Conservation (phyloP, 495 filamentous ascomycete genomes). For the Chlorociboria aeruginascens region DNA sequence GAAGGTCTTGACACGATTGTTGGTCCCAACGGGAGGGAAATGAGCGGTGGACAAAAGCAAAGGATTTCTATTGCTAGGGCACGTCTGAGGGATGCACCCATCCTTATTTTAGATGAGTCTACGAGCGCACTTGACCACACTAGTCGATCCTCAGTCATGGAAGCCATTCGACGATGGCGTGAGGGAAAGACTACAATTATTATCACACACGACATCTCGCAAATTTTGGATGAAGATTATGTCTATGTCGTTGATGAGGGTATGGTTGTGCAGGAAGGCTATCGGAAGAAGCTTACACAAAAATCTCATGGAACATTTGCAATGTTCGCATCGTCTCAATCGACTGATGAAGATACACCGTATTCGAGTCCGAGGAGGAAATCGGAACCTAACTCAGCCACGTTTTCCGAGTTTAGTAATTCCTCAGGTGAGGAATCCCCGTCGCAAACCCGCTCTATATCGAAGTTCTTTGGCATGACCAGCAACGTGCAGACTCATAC, state of each 20-base stretch:
- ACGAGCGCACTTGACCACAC: constrained; percentile 70
- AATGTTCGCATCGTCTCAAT: background rate
- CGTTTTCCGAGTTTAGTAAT: too few relatives aligned
- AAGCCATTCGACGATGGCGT: constrained; percentile 60
- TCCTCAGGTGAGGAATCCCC: background rate
- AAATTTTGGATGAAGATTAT: constrained; percentile 64
- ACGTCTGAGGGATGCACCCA: constrained; percentile 62
- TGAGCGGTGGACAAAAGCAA: constrained; percentile 83
- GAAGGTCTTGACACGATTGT: constrained; percentile 63
- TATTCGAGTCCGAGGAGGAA: too few relatives aligned
- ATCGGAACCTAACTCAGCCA: too few relatives aligned
- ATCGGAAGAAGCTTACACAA: constrained; percentile 32
- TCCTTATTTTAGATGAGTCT: constrained; percentile 83
- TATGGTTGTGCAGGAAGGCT: constrained; percentile 54
- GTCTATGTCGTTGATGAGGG: constrained; percentile 73
- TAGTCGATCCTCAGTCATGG: constrained; percentile 57
- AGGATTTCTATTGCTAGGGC: constrained; percentile 64
- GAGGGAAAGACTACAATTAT: constrained; percentile 76
- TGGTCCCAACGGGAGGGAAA: constrained; percentile 52
- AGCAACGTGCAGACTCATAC: too few relatives aligned
- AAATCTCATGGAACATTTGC: constrained; percentile 11
- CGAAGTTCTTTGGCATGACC: background rate
- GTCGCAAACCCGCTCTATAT: background rate
- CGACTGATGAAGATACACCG: too few relatives aligned
- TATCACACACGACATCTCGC: constrained; percentile 82